Evolutionary conservation across 2,329 filamentous ascomycete genomes (phyloP).

Genomic region (Ophiostoma piceae): DNA sequence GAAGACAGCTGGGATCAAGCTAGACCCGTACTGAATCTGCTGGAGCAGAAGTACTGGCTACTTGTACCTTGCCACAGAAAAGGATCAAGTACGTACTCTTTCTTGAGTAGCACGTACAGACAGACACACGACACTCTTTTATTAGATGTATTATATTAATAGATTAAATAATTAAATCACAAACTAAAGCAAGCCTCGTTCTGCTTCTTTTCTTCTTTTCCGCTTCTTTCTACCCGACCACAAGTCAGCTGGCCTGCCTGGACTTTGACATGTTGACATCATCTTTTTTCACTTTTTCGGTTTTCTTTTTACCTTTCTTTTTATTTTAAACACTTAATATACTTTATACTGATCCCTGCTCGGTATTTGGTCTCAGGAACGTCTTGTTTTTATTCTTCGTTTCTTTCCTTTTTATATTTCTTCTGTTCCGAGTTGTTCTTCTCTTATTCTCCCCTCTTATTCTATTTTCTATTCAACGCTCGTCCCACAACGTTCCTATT

Average conservation of each 20-base stretch:
- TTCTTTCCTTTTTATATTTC: neutral
- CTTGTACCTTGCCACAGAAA: neutral
- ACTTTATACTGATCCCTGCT: neutral
- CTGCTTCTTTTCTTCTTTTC: neutral
- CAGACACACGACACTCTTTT: neutral
- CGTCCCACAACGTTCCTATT: neutral
- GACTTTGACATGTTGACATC: slow-evolving; percentile 4
- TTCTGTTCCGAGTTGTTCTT: neutral
- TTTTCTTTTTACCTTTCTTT: neutral
- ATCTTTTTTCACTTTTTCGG: neutral
- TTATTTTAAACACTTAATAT: too few species aligned
- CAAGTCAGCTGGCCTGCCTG: neutral
- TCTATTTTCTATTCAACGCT: neutral
- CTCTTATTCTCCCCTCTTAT: neutral
- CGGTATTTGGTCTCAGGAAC: neutral
- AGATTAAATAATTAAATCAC: neutral
- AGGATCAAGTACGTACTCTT: neutral
- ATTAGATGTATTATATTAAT: neutral
- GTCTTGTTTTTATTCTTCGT: neutral
- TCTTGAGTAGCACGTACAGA: neutral
- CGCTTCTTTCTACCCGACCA: slow-evolving; percentile 2
- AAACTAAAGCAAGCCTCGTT: neutral
- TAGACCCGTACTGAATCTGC: too few species aligned
- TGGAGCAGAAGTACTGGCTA: too few species aligned
- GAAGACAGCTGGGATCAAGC: neutral